phyloP scores from a whole-genome alignment of 2,329 filamentous ascomycete genomes.

The Chaetoscypha palmicola region DNA sequence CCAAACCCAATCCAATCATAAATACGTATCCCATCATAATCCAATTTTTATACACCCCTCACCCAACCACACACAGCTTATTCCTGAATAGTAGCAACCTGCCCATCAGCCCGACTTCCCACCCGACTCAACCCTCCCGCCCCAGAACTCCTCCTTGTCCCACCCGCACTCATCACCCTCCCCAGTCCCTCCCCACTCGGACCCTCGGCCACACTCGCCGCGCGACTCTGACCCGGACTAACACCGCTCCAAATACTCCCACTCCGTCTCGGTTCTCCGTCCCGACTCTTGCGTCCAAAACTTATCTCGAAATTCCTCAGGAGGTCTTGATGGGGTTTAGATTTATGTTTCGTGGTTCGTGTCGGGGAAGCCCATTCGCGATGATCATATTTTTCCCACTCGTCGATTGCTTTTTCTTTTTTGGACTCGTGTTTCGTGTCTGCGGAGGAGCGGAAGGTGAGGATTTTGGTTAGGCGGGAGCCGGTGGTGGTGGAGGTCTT shows the following conservation, averaged over 20 bases:
- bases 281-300: constrained; percentile 6
- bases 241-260: constrained; percentile 3
- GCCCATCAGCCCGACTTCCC: background rate
- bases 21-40: no score
- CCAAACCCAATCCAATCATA: no score
- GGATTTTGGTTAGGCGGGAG: constrained; percentile 8
- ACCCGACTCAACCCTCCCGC: background rate
- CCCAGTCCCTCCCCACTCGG: background rate
- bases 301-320: constrained; percentile 18
- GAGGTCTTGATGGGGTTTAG: constrained; percentile 17
- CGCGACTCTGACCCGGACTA: background rate
- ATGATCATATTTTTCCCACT: constrained; percentile 18
- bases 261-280: constrained; percentile 3
- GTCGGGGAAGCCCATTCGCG: constrained; percentile 14
- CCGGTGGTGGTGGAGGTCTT: background rate
- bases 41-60: no score
- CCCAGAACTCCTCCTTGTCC: background rate
- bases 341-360: constrained; percentile 5
- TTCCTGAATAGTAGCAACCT: background rate
- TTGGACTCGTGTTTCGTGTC: constrained; percentile 9
- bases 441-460: constrained; percentile 9
- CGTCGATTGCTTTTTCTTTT: constrained; percentile 7
- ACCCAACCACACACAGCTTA: no score
- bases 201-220: background rate
- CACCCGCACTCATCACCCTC: background rate